Conservation (phyloP, 305 asterid genomes). For the Solanum hybrid region DNA sequence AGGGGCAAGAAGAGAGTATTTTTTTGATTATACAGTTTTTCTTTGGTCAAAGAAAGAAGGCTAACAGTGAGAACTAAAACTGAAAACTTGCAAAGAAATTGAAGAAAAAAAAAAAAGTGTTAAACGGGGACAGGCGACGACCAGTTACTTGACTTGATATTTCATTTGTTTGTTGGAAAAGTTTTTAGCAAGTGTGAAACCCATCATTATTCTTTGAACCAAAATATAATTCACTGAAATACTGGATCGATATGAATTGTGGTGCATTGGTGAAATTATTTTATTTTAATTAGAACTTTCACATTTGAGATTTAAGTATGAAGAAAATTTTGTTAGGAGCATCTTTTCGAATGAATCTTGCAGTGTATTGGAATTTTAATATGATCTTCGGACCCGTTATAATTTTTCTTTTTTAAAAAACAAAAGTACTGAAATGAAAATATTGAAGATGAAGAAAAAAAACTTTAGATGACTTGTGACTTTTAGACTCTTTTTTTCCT, state of each 20-base stretch:
- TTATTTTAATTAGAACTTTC: too few relatives aligned
- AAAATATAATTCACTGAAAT: neutral
- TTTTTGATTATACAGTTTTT: neutral
- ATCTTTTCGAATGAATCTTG: too few relatives aligned
- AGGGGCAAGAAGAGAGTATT: neutral
- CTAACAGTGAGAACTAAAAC: neutral
- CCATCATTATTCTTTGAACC: neutral
- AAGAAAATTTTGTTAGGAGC: accelerated
- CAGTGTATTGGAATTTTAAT: accelerated
- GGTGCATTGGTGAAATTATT: too few relatives aligned
- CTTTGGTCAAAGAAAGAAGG: constrained; percentile 10
- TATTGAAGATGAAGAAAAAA: neutral
- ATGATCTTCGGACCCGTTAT: accelerated
- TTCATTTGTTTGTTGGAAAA: neutral
- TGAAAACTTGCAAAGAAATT: neutral
- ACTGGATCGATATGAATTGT: too few relatives aligned
- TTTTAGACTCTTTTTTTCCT: neutral
- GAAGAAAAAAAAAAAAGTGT: neutral
- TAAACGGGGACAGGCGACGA: neutral
- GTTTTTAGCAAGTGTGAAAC: neutral
- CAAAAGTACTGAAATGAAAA: neutral
- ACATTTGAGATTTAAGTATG: accelerated
- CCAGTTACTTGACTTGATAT: constrained; percentile 5
- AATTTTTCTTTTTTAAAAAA: too few relatives aligned
- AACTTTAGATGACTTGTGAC: neutral